Base-by-base conservation (phyloP, 306 rosid species). In the Cucurbita ficifolia region DNA sequence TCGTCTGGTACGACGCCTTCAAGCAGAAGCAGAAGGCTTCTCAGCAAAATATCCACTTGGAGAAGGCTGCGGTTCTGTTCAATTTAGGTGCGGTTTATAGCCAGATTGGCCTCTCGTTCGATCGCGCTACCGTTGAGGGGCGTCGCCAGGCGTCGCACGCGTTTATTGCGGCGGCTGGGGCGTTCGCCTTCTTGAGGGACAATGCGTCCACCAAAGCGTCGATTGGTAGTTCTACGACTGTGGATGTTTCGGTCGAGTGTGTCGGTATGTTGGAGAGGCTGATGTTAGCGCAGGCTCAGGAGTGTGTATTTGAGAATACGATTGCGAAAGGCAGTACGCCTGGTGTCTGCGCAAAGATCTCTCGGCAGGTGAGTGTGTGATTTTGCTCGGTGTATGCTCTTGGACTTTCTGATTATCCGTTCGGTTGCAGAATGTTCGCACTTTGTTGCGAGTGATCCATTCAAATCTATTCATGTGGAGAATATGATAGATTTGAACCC, bases 241-340 rank as follows among this genome's bases (percentile, higher is more conserved):
- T 89, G 49, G 99, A 94, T 73, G 54, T 94, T 74, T 83, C 96
- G 14, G 87, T 86, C 11, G 99, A 94, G 81, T 89, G 97, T 43
- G 86, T 87, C 0, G 97, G 97, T 18, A 94, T 91, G 99, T 71
- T 94, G 78, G 99, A 94, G 85, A 83, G 92, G 86, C 73, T 94
- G 79, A 91, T 94, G 92, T 89, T 94, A 49, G 99, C 99, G 1
- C 97, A 94, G 86, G 97, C 99, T 19, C 99, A 94, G 81, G 99
- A 94, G 84, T 89, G 96, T 10, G 96, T 91, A 24, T 94, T 94
- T 17, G 99, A 94, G 89, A 94, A 91, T 70, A 76, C 92, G 9
- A 94, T 94, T 24, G 96, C 99, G 2, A 94, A 89, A 76, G 99
- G 97, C 17, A 94, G 96, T 74, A 91, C 99, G 2, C 96, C 97